Percentiles rank a stretch among this genome's conserved stretches.
phyloP scores from a whole-genome alignment of 108 stramenopile species.

The Fistulifera pelliculosa region DNA sequence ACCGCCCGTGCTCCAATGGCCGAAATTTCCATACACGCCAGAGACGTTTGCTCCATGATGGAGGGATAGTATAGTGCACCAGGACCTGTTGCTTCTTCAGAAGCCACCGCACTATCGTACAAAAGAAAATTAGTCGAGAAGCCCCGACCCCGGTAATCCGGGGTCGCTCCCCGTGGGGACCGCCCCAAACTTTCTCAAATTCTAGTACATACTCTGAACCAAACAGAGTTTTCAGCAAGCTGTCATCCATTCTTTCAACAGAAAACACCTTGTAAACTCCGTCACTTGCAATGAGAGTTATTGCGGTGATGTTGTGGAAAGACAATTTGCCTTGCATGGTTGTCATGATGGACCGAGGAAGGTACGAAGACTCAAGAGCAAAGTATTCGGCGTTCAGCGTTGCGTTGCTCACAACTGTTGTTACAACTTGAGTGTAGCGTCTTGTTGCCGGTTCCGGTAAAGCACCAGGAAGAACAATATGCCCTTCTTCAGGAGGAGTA shows the following conservation, averaged over 20 bases:
- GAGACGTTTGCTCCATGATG: constrained; percentile 51
- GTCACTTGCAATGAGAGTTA: constrained; percentile 14
- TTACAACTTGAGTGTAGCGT: constrained; percentile 64
- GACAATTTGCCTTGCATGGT: constrained; percentile 42
- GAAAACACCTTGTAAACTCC: constrained; percentile 63
- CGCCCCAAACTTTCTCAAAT: constrained; percentile 43
- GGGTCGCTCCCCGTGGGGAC: constrained; percentile 51
- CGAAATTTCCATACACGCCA: constrained; percentile 61
- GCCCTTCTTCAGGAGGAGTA: constrained; percentile 32
- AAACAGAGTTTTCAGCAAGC: constrained; percentile 33
- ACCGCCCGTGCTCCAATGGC: constrained; percentile 73
- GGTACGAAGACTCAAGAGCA: constrained; percentile 15
- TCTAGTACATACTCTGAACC: constrained; percentile 35
- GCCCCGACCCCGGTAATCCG: constrained; percentile 44
- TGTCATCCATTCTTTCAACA: constrained; percentile 17
- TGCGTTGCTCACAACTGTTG: constrained; percentile 57
- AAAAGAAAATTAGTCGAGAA: constrained; percentile 36
- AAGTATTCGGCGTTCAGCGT: constrained; percentile 43
- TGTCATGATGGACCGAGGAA: constrained; percentile 38
- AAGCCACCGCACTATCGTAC: constrained; percentile 52
- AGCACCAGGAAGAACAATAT: constrained; percentile 12
- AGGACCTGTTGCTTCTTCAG: constrained; percentile 20
- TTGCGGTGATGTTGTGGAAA: constrained; percentile 32
- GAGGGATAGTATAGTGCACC: constrained; percentile 69
- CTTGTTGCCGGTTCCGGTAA: constrained; percentile 39